Evolutionary conservation across 768 basidiomycete genomes (phyloP).

Genomic region (Russula foetens): DNA sequence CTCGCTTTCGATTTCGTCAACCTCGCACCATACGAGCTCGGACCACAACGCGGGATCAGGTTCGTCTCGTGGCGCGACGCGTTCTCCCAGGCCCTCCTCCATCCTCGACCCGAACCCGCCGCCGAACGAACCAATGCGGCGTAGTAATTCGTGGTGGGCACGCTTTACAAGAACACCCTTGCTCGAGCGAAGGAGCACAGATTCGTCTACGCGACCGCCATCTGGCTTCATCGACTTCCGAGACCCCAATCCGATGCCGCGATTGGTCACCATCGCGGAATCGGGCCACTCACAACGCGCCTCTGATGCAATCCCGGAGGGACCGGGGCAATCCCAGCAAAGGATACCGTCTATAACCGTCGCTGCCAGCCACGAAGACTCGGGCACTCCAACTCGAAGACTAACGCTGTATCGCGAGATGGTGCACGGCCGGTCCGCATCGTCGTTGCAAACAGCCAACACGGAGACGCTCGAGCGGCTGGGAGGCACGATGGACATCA

Average conservation of each 20-base stretch:
- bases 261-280: slow-evolving; percentile 52
- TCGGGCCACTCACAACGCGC: slow-evolving; percentile 29
- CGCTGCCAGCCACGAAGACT: neutral
- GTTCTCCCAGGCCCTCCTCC: slow-evolving; percentile 32
- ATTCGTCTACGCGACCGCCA: slow-evolving; percentile 20
- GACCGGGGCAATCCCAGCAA: neutral
- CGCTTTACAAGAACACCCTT: slow-evolving; percentile 61
- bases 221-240: slow-evolving; percentile 46
- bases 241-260: slow-evolving; percentile 74
- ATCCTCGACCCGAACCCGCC: slow-evolving; percentile 36
- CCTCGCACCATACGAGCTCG: slow-evolving; percentile 9
- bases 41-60: slow-evolving; percentile 16
- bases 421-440: slow-evolving; percentile 30
- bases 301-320: slow-evolving; percentile 10
- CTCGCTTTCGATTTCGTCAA: slow-evolving; percentile 17
- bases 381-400: slow-evolving; percentile 14
- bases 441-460: slow-evolving; percentile 56
- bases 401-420: slow-evolving; percentile 21
- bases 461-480: slow-evolving; percentile 61
- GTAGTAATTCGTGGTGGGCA: slow-evolving; percentile 73
- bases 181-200: slow-evolving; percentile 48
- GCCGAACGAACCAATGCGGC: slow-evolving; percentile 42
- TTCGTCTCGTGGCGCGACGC: slow-evolving; percentile 10
- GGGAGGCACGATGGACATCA: slow-evolving; percentile 60
- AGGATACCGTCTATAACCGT: slow-evolving; percentile 1